Conservation (phyloP, 2,329 filamentous ascomycete genomes). For the Reticulascus tulasneorum region DNA sequence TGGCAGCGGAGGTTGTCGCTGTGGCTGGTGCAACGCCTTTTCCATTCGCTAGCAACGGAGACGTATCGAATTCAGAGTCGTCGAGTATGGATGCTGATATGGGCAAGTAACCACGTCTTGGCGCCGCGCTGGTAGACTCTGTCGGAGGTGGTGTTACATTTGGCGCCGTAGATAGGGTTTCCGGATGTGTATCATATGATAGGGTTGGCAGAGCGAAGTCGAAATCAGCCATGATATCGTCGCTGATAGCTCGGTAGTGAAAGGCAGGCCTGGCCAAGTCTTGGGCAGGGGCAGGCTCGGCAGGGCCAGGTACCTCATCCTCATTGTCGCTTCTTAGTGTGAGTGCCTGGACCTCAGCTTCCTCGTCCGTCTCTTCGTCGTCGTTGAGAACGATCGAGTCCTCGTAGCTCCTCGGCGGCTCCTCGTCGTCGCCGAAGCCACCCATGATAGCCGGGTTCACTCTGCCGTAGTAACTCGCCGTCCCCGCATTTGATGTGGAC, state of each 20-base stretch:
- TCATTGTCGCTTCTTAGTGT: neutral
- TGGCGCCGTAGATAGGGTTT: too few species aligned
- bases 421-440: conserved; percentile 25
- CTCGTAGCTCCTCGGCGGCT: too few species aligned
- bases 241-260: conserved; percentile 10
- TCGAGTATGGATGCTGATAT: conserved; percentile 12
- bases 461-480: conserved; percentile 21
- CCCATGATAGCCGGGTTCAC: conserved; percentile 26
- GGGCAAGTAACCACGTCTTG: conserved; percentile 6
- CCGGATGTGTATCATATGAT: too few species aligned
- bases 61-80: conserved; percentile 9
- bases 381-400: conserved; percentile 25
- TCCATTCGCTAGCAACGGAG: too few species aligned
- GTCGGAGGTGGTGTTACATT: neutral
- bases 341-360: conserved; percentile 3
- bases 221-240: conserved; percentile 12
- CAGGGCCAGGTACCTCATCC: neutral
- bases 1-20: conserved; percentile 7
- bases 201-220: conserved; percentile 5
- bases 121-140: neutral
- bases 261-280: neutral
- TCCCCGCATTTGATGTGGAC: conserved; percentile 8
- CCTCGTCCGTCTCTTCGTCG: conserved; percentile 21
- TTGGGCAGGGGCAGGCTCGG: neutral
- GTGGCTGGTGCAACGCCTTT: conserved; percentile 7